phyloP scores from a whole-genome alignment of 2,329 filamentous ascomycete genomes.

The Graphiopsis chlorocephala region DNA sequence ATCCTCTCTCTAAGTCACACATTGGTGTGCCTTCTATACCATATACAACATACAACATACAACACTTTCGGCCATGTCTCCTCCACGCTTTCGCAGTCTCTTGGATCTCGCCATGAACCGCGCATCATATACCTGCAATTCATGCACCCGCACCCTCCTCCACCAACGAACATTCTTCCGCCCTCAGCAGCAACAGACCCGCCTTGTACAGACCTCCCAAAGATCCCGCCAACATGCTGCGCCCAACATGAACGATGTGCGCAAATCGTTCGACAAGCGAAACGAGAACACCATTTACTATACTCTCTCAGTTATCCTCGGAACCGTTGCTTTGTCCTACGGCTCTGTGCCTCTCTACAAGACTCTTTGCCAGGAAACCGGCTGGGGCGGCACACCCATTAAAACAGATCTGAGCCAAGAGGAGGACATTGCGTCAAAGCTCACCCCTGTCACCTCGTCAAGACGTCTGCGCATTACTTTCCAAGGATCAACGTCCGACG shows the following conservation, averaged over 20 bases:
- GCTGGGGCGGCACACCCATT: constrained; percentile 90
- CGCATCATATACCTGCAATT: constrained; percentile 10
- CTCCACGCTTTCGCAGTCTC: constrained; percentile 29
- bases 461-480: constrained; percentile 93
- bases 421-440: constrained; percentile 57
- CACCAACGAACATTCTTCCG: constrained; percentile 13
- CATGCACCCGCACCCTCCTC: constrained; percentile 6
- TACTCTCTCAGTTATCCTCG: constrained; percentile 71
- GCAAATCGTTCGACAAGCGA: constrained; percentile 9
- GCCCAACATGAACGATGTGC: constrained; percentile 62
- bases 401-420: constrained; percentile 59
- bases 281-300: constrained; percentile 72
- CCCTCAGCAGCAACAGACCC: constrained; percentile 10
- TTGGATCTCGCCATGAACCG: constrained; percentile 26
- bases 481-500: constrained; percentile 90
- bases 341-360: constrained; percentile 85
- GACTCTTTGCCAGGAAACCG: constrained; percentile 83
- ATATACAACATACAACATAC: neutral
- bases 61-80: constrained; percentile 25
- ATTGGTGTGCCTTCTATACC: neutral
- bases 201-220: constrained; percentile 13
- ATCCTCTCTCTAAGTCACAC: neutral
- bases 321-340: constrained; percentile 76
- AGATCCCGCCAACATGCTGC: constrained; percentile 20
- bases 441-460: constrained; percentile 75